A percentile compares a stretch with the other conserved stretches of the same genome.
Conservation (phyloP, 2,329 filamentous ascomycete genomes). For the Diaporthe nobilis region DNA sequence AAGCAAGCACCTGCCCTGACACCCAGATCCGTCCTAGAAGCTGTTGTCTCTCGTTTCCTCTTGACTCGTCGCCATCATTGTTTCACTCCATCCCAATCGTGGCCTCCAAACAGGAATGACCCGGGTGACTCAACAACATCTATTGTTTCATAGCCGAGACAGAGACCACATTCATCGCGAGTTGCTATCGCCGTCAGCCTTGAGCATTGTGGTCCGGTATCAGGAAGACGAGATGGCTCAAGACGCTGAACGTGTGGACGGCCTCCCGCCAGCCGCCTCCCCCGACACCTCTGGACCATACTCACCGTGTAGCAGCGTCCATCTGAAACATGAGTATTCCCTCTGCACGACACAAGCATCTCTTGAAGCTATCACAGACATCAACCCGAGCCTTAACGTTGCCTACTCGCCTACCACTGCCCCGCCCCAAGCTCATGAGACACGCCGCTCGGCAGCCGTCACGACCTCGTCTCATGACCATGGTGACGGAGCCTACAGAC, state of each 20-base stretch:
- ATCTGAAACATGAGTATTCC: slow-evolving; percentile 38
- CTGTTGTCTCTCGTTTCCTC: slow-evolving; percentile 30
- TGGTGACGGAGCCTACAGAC: neutral
- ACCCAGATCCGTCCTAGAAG: neutral
- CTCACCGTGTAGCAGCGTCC: slow-evolving; percentile 22
- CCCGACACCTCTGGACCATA: slow-evolving; percentile 13
- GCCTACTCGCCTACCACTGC: neutral
- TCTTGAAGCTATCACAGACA: slow-evolving; percentile 24
- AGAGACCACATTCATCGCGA: slow-evolving; percentile 25
- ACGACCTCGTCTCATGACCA: neutral
- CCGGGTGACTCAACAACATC: slow-evolving; percentile 37
- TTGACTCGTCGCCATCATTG: slow-evolving; percentile 35
- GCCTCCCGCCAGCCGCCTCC: slow-evolving; percentile 9
- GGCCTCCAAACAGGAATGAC: slow-evolving; percentile 4
- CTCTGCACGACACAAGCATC: slow-evolving; percentile 41
- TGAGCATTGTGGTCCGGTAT: slow-evolving; percentile 9
- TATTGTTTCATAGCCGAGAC: slow-evolving; percentile 41
- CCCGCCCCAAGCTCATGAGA: slow-evolving; percentile 12
- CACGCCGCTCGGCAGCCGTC: neutral
- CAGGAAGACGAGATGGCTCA: slow-evolving; percentile 18
- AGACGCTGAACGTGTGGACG: slow-evolving; percentile 12
- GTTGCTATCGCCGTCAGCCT: slow-evolving; percentile 2
- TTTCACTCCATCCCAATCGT: slow-evolving; percentile 27
- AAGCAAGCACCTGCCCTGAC: slow-evolving; percentile 37
- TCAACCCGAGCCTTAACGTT: neutral